phyloP scores from a whole-genome alignment of 768 basidiomycete genomes.

The Psilocybe azurescens region DNA sequence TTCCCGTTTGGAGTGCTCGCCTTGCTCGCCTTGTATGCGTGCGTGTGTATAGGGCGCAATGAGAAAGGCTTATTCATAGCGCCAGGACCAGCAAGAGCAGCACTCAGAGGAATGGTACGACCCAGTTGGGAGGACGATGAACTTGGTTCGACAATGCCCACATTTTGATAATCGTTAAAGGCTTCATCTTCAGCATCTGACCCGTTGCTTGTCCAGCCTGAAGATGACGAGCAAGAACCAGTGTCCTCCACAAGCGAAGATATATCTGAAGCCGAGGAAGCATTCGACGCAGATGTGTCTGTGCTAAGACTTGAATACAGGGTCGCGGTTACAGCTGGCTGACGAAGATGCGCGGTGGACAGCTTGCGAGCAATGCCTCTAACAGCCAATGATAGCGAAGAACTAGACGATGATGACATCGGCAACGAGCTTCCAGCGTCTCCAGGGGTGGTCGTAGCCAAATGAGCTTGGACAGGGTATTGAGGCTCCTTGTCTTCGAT shows the following conservation, averaged over 20 bases:
- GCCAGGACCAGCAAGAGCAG: slow-evolving; percentile 32
- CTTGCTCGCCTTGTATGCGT: slow-evolving; percentile 30
- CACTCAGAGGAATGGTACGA: slow-evolving; percentile 25
- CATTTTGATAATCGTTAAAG: slow-evolving; percentile 33
- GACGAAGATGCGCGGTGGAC: slow-evolving; percentile 47
- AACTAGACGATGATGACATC: slow-evolving; percentile 17
- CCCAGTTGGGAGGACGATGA: slow-evolving; percentile 27
- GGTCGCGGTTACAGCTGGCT: slow-evolving; percentile 34
- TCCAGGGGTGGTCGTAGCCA: slow-evolving; percentile 11
- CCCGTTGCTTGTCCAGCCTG: slow-evolving; percentile 55
- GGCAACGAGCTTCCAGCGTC: background rate
- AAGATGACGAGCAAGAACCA: slow-evolving; percentile 63
- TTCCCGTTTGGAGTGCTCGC: slow-evolving; percentile 13
- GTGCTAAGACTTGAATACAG: slow-evolving; percentile 50
- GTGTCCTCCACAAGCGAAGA: slow-evolving; percentile 69
- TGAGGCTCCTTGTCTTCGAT: slow-evolving; percentile 21
- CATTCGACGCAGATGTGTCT: slow-evolving; percentile 36
- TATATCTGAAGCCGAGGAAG: slow-evolving; percentile 53
- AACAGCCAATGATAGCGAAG: slow-evolving; percentile 54
- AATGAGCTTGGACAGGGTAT: slow-evolving; percentile 18
- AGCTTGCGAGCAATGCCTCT: slow-evolving; percentile 64
- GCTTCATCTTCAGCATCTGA: slow-evolving; percentile 55
- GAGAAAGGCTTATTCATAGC: slow-evolving; percentile 49
- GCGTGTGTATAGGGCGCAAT: slow-evolving; percentile 48
- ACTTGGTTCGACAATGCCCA: slow-evolving; percentile 36